Conservation (phyloP, 78 protist species). For the slime mould (Dictyostelium discoideum) region DNA sequence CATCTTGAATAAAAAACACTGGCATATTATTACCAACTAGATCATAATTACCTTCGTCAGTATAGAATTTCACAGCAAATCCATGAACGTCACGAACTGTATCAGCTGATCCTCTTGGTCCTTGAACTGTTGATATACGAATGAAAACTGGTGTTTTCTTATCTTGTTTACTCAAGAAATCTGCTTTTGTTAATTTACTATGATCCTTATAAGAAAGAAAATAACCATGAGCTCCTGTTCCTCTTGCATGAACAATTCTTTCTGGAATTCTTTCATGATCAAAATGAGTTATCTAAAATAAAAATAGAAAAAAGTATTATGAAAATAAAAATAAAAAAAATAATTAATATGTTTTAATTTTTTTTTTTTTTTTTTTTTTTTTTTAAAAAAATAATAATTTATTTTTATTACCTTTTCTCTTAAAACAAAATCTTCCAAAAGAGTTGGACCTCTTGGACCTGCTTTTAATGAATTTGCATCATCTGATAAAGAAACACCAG, state of each 20-base stretch:
- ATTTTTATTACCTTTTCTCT: constrained; percentile 4
- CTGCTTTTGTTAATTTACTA: constrained; percentile 12
- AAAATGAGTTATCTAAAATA: constrained; percentile 12
- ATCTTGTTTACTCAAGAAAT: background rate
- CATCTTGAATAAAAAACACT: constrained; percentile 84
- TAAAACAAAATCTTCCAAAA: constrained; percentile 43
- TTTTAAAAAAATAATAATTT: no score
- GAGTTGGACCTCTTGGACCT: constrained; percentile 22
- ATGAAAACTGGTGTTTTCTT: constrained; percentile 54
- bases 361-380: no score
- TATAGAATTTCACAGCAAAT: constrained; percentile 87
- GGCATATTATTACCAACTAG: constrained; percentile 79
- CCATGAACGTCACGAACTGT: constrained; percentile 76
- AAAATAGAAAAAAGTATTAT: no score
- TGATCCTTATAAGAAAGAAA: background rate
- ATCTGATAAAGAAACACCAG: background rate
- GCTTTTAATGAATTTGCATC: constrained; percentile 12
- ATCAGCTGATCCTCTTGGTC: constrained; percentile 81
- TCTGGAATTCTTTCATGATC: constrained; percentile 78
- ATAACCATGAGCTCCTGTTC: constrained; percentile 60
- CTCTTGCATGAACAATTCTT: constrained; percentile 70
- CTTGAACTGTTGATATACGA: constrained; percentile 80
- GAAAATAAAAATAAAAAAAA: no score
- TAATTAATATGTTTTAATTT: no score
- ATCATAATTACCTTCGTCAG: constrained; percentile 82